Conservation (phyloP, 179 eudicot species). For the Gypsophila paniculata region DNA sequence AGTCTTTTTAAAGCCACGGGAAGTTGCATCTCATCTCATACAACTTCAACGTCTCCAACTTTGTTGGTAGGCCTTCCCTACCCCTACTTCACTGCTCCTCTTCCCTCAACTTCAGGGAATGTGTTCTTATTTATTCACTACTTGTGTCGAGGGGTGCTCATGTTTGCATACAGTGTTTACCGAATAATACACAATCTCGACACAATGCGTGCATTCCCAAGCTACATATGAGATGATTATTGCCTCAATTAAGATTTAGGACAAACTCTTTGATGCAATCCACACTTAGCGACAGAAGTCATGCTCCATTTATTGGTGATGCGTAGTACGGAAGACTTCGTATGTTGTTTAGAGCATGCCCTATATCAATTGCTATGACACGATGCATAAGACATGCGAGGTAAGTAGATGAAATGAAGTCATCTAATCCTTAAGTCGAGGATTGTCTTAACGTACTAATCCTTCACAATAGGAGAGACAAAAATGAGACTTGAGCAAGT, state of each 20-base stretch:
- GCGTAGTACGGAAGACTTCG: too few species aligned
- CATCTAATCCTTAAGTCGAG: neutral
- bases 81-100: neutral
- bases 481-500: neutral
- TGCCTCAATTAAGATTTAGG: too few species aligned
- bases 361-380: too few species aligned
- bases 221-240: too few species aligned
- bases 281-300: too few species aligned
- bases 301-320: too few species aligned
- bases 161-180: neutral
- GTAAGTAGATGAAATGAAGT: too few species aligned
- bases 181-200: neutral
- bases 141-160: neutral
- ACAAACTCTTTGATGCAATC: too few species aligned
- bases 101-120: conserved; percentile 13
- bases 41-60: conserved; percentile 2
- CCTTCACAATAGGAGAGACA: neutral
- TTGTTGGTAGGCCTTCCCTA: conserved; percentile 14
- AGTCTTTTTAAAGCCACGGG: neutral
- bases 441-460: too few species aligned
- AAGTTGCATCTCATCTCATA: neutral
- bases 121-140: neutral
- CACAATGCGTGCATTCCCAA: neutral
- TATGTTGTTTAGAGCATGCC: too few species aligned
- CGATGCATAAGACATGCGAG: too few species aligned